Evolutionary conservation across 176 grass and related monocot genomes (phyloP).

Genomic region (Phoenix roebelenii): DNA sequence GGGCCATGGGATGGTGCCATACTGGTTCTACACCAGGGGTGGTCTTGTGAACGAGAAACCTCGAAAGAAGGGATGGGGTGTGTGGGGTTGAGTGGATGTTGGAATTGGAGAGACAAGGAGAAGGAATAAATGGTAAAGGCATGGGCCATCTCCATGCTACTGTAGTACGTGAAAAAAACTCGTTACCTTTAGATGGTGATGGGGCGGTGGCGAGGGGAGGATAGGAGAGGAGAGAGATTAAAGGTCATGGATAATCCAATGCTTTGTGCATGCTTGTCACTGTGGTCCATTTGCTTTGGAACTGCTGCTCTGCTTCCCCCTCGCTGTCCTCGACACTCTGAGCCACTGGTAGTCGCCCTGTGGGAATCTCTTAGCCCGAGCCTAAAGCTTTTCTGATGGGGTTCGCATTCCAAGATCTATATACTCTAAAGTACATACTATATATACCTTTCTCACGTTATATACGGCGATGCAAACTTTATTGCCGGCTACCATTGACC

Average conservation of each 20-base stretch:
- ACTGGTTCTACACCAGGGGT: neutral
- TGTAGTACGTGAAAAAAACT: too few relatives aligned
- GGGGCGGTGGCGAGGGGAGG: neutral
- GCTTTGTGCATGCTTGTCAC: neutral
- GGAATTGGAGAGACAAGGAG: neutral
- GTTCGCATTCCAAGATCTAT: too few relatives aligned
- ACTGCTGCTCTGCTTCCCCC: neutral
- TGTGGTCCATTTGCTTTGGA: neutral
- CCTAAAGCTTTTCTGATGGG: too few relatives aligned
- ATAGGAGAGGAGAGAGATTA: neutral
- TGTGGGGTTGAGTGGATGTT: neutral
- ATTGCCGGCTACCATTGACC: too few relatives aligned
- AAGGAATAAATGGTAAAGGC: neutral
- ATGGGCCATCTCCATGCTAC: neutral
- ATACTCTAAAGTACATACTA: too few relatives aligned
- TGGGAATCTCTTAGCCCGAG: too few relatives aligned
- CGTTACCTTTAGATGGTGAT: neutral
- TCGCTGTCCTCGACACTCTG: neutral
- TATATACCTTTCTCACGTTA: too few relatives aligned
- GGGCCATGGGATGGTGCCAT: conserved; percentile 2
- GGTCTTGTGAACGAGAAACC: neutral
- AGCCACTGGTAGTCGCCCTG: neutral
- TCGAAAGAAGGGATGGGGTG: neutral
- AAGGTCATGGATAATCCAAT: too few relatives aligned
- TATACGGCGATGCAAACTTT: too few relatives aligned